Evolutionary conservation across 1,284 basidiomycete species (phyloP), one percentile per base, ranked within the genome.

Genomic region (Cryptococcus amylolentus): DNA sequence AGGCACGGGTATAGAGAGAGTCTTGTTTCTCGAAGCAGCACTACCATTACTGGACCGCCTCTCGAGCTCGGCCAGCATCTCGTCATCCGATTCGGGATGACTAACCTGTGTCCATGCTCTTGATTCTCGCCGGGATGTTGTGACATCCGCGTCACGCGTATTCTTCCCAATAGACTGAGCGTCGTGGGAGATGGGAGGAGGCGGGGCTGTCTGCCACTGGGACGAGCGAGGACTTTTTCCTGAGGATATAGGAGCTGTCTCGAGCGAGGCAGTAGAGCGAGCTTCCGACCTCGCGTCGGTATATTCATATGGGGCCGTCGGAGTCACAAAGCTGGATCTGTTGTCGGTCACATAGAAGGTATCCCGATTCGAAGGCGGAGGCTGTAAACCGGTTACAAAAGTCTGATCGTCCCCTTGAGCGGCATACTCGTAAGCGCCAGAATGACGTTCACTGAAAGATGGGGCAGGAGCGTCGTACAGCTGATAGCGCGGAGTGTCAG

Each of bases 41-140:
- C 66, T 69, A 5, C 69, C 69, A 3, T 52, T 58, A 0, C 71
- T 70, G 3, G 72, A 73, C 16, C 64, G 58, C 16, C 73, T 57
- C 52, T 76, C 73, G 2, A 76, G 63, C 20, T 68, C 69, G 2
- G 66, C 65, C 23, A 74, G 55, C 3, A 72, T 43, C 16, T 59
- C 69, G 14, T 60, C 46, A 52, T 74, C 69, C 1, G 66, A 60
- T 40, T 69, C 69, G 0, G 70, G 68, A 49, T 76, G 66, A 37
- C 67, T 71, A 31, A 76, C 64, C 4, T 67, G 66, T 4, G 73
- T 72, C 42, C 51, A 66, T 10, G 63, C 59, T 28, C 50, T 46
- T 45, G 56, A 57, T 14, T 50, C 56, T 42, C 53, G 46, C 23
- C 59, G 54, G 5, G 51, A 51, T 8, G 40, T 45, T 7, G 46